A percentile compares a stretch with the other conserved stretches of the same genome.
These are phyloP conservation scores for Cunninghamia lanceolata DNA, from an alignment of 75 land plant genomes.

Conservation along the genomic window DNA sequence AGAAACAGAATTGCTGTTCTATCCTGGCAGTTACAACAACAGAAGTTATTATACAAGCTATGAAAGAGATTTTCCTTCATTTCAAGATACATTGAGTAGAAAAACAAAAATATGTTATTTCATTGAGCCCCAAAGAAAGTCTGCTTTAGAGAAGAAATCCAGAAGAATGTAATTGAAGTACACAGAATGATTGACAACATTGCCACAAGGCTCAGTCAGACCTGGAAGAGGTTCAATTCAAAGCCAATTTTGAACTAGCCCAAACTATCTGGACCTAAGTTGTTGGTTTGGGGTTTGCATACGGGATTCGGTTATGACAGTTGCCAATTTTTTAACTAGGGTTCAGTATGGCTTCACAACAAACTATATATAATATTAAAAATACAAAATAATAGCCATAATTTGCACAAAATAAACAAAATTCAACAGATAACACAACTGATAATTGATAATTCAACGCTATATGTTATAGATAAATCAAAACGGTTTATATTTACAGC, in stretches of 20 bases:
- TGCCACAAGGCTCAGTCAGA: neutral
- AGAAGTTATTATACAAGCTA: neutral
- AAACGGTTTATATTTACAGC: too few species aligned
- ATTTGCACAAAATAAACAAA: too few species aligned
- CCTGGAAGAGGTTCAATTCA: neutral
- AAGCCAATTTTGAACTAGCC: neutral
- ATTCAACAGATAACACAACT: too few species aligned
- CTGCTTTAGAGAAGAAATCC: neutral
- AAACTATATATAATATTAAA: too few species aligned
- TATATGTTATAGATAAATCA: too few species aligned
- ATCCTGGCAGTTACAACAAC: constrained; percentile 58
- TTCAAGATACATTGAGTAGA: neutral
- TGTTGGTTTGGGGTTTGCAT: too few species aligned
- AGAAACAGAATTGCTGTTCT: constrained; percentile 87
- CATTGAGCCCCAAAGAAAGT: neutral
- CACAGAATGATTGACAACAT: neutral
- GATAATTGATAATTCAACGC: too few species aligned
- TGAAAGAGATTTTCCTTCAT: neutral
- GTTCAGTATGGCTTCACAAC: too few species aligned
- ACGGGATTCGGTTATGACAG: too few species aligned
- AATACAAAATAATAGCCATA: too few species aligned
- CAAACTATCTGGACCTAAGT: neutral
- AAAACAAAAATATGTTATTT: neutral
- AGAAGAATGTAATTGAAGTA: neutral
- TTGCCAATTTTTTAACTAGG: too few species aligned